Evolutionary conservation across 176 grass and related monocot species (phyloP).

Genomic region (Oryza coarctata): DNA sequence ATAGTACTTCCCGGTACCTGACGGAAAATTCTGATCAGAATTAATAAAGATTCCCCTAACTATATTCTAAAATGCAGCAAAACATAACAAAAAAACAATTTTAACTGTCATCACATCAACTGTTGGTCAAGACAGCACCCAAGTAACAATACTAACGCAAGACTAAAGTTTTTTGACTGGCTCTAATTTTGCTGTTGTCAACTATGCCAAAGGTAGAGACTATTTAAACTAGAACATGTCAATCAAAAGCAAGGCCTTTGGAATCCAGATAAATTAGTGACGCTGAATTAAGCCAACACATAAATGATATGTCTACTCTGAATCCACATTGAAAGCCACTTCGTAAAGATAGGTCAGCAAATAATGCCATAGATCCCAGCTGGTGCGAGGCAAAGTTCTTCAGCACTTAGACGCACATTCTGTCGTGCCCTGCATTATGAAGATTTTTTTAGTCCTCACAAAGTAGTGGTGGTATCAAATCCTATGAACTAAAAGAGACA

Average conservation of each 20-base stretch:
- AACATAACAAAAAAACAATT: not conserved
- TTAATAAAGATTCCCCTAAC: not conserved
- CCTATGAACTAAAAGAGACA: not conserved
- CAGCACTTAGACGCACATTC: slow-evolving; percentile 10
- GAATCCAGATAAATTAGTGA: not conserved
- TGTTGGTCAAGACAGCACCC: not conserved
- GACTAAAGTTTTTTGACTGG: not conserved
- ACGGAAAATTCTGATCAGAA: not conserved
- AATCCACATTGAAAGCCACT: slow-evolving; percentile 28
- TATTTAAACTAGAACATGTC: not conserved
- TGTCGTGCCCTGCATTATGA: slow-evolving; percentile 7
- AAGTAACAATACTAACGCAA: not conserved
- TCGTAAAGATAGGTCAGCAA: slow-evolving; percentile 7
- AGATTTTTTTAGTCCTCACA: slow-evolving; percentile 23
- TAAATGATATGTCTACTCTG: not conserved
- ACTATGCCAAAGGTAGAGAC: not conserved
- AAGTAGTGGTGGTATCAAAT: slow-evolving; percentile 7
- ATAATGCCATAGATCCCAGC: not conserved
- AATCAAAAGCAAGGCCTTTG: too few species aligned
- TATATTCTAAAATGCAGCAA: not conserved
- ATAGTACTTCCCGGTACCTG: too few species aligned
- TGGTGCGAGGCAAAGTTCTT: slow-evolving; percentile 10
- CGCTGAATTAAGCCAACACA: not conserved
- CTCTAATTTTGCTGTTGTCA: not conserved
- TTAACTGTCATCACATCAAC: not conserved